Conservation (phyloP, 345 rosid species). For the Bretschneidera sinensis region DNA sequence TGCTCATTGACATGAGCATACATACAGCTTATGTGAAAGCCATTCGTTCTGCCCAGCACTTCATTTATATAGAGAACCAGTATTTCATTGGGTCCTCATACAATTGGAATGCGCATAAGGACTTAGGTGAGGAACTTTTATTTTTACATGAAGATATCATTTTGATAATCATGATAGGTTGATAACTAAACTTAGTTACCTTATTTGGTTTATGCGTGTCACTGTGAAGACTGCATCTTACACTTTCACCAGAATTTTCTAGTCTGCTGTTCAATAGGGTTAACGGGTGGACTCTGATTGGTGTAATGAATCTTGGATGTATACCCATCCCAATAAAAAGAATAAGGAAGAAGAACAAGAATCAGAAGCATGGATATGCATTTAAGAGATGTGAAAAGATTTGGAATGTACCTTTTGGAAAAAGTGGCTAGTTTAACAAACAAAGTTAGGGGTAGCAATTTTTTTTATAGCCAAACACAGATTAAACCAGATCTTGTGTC, state of each 20-base stretch:
- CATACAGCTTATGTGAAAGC: slow-evolving; percentile 95
- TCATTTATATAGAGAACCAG: slow-evolving; percentile 91
- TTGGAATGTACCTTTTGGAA: no score
- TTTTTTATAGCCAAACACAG: no score
- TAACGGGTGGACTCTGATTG: neutral
- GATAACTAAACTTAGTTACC: neutral
- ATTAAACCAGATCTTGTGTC: no score
- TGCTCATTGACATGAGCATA: slow-evolving; percentile 98
- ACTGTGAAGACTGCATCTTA: neutral
- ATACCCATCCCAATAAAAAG: neutral
- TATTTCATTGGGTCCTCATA: slow-evolving; percentile 92
- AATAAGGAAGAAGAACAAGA: neutral
- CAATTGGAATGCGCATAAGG: slow-evolving; percentile 74
- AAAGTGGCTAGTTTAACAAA: no score
- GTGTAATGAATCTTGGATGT: neutral
- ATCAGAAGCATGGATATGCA: neutral
- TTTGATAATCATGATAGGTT: slow-evolving; percentile 1
- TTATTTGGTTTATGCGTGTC: no score
- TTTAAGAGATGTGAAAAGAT: neutral
- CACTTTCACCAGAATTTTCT: neutral
- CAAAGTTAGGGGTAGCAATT: no score
- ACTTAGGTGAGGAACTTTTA: slow-evolving; percentile 47
- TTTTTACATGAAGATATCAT: slow-evolving; percentile 1
- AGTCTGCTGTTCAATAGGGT: neutral
- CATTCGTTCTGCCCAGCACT: slow-evolving; percentile 96